These are phyloP conservation scores for Przewalskia tangutica DNA, from an alignment of 257 asterid species.

Conservation along the genomic window DNA sequence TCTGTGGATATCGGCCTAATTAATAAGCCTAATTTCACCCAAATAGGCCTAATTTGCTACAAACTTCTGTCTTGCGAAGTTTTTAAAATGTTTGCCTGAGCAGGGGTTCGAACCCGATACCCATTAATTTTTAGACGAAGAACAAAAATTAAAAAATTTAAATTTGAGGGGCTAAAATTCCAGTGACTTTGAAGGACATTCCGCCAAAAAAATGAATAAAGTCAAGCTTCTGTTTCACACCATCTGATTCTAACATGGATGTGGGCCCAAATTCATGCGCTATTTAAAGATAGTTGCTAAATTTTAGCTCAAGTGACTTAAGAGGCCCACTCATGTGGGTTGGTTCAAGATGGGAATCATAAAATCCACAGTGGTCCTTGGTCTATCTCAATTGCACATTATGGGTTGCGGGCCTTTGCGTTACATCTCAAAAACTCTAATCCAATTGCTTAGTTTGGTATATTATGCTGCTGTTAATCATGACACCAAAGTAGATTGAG, in stretches of 20 bases:
- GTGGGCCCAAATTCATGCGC: background rate
- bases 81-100: too few species aligned
- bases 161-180: too few species aligned
- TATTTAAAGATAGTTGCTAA: background rate
- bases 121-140: too few species aligned
- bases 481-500: background rate
- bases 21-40: too few species aligned
- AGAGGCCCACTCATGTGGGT: conserved; percentile 4
- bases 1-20: too few species aligned
- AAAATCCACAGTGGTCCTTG: background rate
- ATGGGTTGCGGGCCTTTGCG: conserved; percentile 7
- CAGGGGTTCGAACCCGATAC: too few species aligned
- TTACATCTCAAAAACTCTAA: background rate
- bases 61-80: too few species aligned
- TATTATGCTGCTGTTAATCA: background rate
- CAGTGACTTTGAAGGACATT: too few species aligned
- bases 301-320: background rate
- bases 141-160: too few species aligned
- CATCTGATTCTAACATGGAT: background rate
- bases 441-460: background rate
- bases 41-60: too few species aligned
- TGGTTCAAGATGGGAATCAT: background rate
- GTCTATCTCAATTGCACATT: background rate
- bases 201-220: too few species aligned
- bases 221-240: background rate